Conservation (phyloP, 139 green algal species). For the Chlamydomonas urium region DNA sequence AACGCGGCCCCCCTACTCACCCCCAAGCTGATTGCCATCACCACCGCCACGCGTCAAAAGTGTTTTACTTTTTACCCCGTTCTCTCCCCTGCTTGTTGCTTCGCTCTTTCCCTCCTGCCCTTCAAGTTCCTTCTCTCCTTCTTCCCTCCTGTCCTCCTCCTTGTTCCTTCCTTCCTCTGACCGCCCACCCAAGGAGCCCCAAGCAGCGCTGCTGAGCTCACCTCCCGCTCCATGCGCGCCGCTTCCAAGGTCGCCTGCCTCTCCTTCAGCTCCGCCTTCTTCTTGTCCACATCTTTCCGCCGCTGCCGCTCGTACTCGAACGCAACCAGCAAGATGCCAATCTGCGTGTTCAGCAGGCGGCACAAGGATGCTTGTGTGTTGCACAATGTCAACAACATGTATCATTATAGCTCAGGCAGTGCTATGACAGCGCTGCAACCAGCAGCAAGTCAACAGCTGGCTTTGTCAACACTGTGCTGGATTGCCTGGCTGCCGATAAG, state of each 20-base stretch:
- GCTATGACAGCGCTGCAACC: not conserved
- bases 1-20: no score
- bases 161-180: no score
- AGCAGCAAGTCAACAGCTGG: not conserved
- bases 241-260: conserved; percentile 25
- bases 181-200: no score
- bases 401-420: not conserved
- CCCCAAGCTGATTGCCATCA: no score
- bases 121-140: no score
- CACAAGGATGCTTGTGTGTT: not conserved
- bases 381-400: not conserved
- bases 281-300: conserved; percentile 26
- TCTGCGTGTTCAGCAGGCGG: conserved; percentile 2
- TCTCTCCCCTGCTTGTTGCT: no score
- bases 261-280: conserved; percentile 38
- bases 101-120: no score
- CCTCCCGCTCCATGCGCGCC: conserved; percentile 41
- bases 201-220: no score
- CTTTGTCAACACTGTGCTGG: not conserved
- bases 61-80: no score
- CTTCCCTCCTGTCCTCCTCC: no score
- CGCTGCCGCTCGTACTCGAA: conserved; percentile 40
- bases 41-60: no score
- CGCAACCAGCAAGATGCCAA: conserved; percentile 35
- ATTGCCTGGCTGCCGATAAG: not conserved